Percentiles rank a stretch among this genome's conserved stretches.
phyloP scores from a whole-genome alignment of 2,329 filamentous ascomycete species.

The Capronia coronata region DNA sequence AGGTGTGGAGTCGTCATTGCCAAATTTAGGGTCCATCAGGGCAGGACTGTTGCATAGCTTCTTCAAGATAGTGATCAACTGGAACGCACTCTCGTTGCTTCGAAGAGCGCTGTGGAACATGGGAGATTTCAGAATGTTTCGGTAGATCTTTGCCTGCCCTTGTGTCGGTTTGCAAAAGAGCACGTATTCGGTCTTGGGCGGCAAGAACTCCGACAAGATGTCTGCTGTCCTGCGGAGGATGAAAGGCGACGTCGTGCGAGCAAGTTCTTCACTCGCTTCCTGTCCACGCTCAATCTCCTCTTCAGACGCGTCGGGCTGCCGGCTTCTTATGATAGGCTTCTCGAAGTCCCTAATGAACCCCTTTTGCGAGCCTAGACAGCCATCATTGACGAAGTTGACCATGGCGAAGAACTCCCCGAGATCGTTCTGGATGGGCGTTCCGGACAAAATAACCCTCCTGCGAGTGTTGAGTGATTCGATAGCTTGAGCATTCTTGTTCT shows the following conservation, averaged over 20 bases:
- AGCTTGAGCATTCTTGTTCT: slow-evolving; percentile 61
- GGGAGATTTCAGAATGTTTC: slow-evolving; percentile 57
- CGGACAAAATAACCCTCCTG: slow-evolving; percentile 57
- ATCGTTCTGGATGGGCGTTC: slow-evolving; percentile 64
- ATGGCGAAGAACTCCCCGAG: slow-evolving; percentile 61
- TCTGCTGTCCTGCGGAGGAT: slow-evolving; percentile 61
- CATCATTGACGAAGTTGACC: slow-evolving; percentile 64
- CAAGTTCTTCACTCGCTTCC: slow-evolving; percentile 55
- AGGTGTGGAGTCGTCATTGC: slow-evolving; percentile 43
- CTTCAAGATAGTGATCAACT: slow-evolving; percentile 66
- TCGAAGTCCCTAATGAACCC: slow-evolving; percentile 61
- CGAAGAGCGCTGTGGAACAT: slow-evolving; percentile 57
- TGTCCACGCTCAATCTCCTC: slow-evolving; percentile 60
- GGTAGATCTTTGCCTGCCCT: slow-evolving; percentile 56
- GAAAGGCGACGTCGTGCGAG: slow-evolving; percentile 55
- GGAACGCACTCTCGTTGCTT: slow-evolving; percentile 54
- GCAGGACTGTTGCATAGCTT: slow-evolving; percentile 68
- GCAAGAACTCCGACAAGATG: slow-evolving; percentile 59
- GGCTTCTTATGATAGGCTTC: slow-evolving; percentile 55
- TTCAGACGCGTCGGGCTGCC: slow-evolving; percentile 56
- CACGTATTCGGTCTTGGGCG: slow-evolving; percentile 62
- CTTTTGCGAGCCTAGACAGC: slow-evolving; percentile 55
- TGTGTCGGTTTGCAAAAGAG: slow-evolving; percentile 59
- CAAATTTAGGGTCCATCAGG: slow-evolving; percentile 49
- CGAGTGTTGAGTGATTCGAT: slow-evolving; percentile 59